These are phyloP conservation scores for Colletotrichum noveboracense DNA, from an alignment of 2,329 filamentous ascomycete species.

Conservation along the genomic window DNA sequence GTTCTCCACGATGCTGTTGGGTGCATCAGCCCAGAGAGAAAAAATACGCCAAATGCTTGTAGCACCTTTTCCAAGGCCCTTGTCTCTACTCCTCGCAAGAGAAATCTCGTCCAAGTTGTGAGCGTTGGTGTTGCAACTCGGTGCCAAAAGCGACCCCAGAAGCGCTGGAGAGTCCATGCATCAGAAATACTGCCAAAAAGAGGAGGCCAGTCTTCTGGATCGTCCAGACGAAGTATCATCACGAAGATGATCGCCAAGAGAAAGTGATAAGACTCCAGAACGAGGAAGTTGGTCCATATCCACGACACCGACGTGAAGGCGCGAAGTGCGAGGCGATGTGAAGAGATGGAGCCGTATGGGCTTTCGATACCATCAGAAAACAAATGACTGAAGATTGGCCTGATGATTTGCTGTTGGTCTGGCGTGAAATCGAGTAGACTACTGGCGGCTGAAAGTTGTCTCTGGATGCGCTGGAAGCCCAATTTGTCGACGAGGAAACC, in stretches of 20 bases:
- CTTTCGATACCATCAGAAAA: neutral
- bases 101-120: neutral
- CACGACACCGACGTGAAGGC: neutral
- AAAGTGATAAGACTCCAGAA: neutral
- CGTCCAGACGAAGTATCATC: neutral
- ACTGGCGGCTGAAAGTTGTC: neutral
- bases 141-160: constrained; percentile 22
- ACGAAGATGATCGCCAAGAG: neutral
- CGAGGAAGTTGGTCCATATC: constrained; percentile 6
- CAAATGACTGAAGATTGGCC: neutral
- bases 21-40: constrained; percentile 48
- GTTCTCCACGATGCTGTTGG: constrained; percentile 28
- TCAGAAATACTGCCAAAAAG: constrained; percentile 13
- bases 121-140: neutral
- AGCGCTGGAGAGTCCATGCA: neutral
- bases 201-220: constrained; percentile 14
- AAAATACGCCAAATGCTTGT: neutral
- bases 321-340: neutral
- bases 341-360: neutral
- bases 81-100: neutral
- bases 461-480: neutral
- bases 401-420: neutral
- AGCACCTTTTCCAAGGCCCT: neutral
- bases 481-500: neutral
- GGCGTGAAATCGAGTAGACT: neutral